Evolutionary conservation across 2,329 filamentous ascomycete species (phyloP).

Genomic region (Alternaria brassicicola): DNA sequence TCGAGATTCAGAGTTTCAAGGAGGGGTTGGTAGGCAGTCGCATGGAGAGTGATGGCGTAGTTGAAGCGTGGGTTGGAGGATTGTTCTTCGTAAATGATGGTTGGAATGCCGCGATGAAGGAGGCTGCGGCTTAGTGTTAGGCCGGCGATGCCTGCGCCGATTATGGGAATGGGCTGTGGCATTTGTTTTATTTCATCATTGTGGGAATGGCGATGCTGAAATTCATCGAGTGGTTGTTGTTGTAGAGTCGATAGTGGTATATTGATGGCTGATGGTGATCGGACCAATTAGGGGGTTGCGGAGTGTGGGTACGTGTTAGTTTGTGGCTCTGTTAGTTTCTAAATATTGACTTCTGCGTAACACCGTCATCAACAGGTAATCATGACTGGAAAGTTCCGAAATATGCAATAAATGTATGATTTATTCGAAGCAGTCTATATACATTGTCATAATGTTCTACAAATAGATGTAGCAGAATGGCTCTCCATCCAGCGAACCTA

Average conservation of each 20-base stretch:
- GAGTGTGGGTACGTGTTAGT: neutral
- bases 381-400: neutral
- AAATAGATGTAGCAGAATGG: conserved; percentile 56
- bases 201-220: neutral
- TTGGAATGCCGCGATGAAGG: conserved; percentile 37
- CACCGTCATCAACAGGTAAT: neutral
- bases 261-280: neutral
- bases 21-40: conserved; percentile 40
- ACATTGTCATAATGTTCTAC: conserved; percentile 1
- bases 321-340: neutral
- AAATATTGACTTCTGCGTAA: neutral
- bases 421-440: neutral
- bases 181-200: neutral
- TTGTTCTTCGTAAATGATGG: conserved; percentile 45
- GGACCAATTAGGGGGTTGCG: neutral
- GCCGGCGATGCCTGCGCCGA: conserved; percentile 56
- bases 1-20: conserved; percentile 41
- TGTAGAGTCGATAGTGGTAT: neutral
- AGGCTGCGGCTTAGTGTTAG: conserved; percentile 50
- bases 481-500: conserved; percentile 49
- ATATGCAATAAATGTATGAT: neutral
- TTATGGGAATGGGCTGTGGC: conserved; percentile 34
- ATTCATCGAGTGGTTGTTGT: neutral
- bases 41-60: conserved; percentile 51
- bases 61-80: conserved; percentile 32